A percentile compares a stretch with the other conserved stretches of the same genome.
phyloP scores from a whole-genome alignment of 805 yeast genomes.

The Hanseniaspora hatyaiensis region DNA sequence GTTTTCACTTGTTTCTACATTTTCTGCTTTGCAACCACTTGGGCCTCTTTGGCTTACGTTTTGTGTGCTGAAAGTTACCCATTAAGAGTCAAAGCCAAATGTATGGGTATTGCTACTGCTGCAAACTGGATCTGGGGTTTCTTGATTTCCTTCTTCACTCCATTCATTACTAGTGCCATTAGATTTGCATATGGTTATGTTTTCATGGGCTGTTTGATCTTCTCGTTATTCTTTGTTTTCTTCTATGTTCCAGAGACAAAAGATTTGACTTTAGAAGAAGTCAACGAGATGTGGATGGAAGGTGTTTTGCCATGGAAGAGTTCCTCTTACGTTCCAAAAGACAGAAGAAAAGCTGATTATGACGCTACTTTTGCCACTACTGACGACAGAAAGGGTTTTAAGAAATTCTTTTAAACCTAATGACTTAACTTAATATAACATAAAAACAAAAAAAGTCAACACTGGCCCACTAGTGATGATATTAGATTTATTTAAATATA shows the following conservation, averaged over 20 bases:
- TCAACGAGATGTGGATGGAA: slow-evolving; percentile 48
- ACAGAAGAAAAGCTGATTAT: slow-evolving; percentile 27
- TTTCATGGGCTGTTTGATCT: slow-evolving; percentile 48
- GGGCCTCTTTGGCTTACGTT: slow-evolving; percentile 57
- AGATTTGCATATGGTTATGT: slow-evolving; percentile 64
- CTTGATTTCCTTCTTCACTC: slow-evolving; percentile 59
- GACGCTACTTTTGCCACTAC: slow-evolving; percentile 23
- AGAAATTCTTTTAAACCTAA: slow-evolving; percentile 19
- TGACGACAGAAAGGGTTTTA: slow-evolving; percentile 27
- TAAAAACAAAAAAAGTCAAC: neutral
- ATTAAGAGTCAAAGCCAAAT: slow-evolving; percentile 50
- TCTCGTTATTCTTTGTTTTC: slow-evolving; percentile 52
- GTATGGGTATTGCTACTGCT: slow-evolving; percentile 45
- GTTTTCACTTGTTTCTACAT: slow-evolving; percentile 37
- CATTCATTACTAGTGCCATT: slow-evolving; percentile 53
- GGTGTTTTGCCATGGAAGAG: slow-evolving; percentile 39
- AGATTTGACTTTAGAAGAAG: slow-evolving; percentile 73
- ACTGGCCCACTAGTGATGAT: neutral
- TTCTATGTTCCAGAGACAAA: slow-evolving; percentile 67
- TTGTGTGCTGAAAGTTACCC: slow-evolving; percentile 57
- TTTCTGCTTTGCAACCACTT: slow-evolving; percentile 56
- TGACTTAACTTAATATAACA: too few species aligned
- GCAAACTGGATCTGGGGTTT: slow-evolving; percentile 56
- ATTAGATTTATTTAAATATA: too few species aligned
- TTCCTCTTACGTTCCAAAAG: slow-evolving; percentile 41